Base-by-base conservation (phyloP, 495 filamentous ascomycete species). In the Elaphomyces granulatus region DNA sequence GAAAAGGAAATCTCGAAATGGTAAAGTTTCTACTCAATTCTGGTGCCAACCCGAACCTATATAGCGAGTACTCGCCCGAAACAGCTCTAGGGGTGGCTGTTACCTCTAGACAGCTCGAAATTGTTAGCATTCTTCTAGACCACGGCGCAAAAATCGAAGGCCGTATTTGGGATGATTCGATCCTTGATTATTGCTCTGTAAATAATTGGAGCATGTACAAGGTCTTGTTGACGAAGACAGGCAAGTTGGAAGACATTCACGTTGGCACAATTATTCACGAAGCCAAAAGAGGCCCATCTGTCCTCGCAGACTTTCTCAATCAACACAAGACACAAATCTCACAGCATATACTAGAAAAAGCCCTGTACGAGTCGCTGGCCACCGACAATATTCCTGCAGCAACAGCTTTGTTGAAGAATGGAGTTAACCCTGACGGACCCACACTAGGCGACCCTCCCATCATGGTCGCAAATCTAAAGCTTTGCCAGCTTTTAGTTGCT, bases 381-480 rank as follows among this genome's bases (percentile, higher is more conserved):
- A 28, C 6, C 6, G 23, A 28, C 12, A 28, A 6, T 6, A 28
- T 28, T 6, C 6, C 6, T 6, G 23, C 23, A 28, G 12, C 28
- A 18, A 19, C 43, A 6, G 12, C 32, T 28, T 34, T 51, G 8
- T 18, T 51, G 10, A 21, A 47, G 10, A 38, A 42, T 41, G 45
- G 45, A 16, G 45, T 45, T 12, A 38, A 47, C 12, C 26, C 42
- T 10, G 20, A 12, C 12, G 23, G 23, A 12, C 12, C 23, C 12
- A 6, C 6, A 6, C 23, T 28, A 28, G 6, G 6, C 23, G 23
- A 28, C 23, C 6, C 6, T 6, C 23, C 23, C 12, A 6, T 28
- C 23, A 28, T 6, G 23, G 23, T 12, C 23, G 23, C 23, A 12
- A 6, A 6, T 6, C 23, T 28, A 28, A 12, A 6, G 12, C 6